Conservation (phyloP, 495 filamentous ascomycete species). For the Bathelium albidoporum region DNA sequence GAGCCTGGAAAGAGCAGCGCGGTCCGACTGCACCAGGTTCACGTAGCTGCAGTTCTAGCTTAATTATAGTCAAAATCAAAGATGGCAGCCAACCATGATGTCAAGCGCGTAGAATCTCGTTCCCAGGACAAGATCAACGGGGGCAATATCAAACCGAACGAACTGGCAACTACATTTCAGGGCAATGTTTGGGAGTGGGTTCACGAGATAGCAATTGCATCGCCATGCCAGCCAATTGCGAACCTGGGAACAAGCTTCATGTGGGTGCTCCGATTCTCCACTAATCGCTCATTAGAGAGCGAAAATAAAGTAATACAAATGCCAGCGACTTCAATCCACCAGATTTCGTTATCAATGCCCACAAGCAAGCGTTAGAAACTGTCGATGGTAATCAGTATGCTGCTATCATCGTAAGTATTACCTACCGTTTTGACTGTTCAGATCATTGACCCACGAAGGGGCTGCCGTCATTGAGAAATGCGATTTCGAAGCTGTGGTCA, state of each 20-base stretch:
- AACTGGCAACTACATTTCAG: no score
- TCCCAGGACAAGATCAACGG: no score
- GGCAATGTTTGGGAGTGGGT: background rate
- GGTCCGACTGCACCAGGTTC: no score
- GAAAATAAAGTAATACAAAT: no score
- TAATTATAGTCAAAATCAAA: no score
- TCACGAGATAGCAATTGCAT: background rate
- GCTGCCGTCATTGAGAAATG: slow-evolving; percentile 2
- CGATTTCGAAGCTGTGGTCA: slow-evolving; percentile 5
- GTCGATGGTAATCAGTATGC: slow-evolving; percentile 15
- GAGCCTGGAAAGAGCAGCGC: no score
- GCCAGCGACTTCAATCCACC: slow-evolving; percentile 7
- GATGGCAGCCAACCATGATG: no score
- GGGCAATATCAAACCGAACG: no score
- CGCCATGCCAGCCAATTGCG: background rate
- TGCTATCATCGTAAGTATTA: background rate
- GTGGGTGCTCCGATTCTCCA: background rate
- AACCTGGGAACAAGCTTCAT: background rate
- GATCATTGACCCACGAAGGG: background rate
- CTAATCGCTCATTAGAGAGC: background rate
- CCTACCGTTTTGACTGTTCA: background rate
- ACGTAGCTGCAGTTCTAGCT: no score
- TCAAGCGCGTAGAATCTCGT: no score
- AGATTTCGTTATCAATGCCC: slow-evolving; percentile 10
- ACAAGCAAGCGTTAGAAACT: slow-evolving; percentile 11